Evolutionary conservation across 768 basidiomycete genomes (phyloP).

Genomic region (Calocera viscosa): DNA sequence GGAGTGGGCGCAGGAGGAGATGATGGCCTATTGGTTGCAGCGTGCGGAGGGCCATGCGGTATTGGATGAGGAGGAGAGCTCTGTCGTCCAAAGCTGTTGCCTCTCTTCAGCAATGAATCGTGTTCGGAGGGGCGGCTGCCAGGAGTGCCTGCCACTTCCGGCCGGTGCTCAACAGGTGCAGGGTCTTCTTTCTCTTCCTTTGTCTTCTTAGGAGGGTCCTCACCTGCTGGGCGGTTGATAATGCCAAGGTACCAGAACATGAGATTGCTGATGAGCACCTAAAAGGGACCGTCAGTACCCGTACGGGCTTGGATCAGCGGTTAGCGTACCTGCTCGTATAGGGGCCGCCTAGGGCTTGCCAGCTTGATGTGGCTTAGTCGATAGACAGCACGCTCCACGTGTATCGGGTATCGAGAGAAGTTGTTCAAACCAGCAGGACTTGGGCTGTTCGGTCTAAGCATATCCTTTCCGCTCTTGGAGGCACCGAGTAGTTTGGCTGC

Average conservation of each 20-base stretch:
- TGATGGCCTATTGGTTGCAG: not conserved
- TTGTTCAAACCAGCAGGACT: not conserved
- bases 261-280: conserved; percentile 66
- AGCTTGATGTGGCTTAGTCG: conserved; percentile 96
- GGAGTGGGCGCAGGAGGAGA: not conserved
- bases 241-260: conserved; percentile 99
- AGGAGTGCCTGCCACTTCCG: conserved; percentile 6
- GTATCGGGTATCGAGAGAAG: conserved; percentile 86
- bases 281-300: not conserved
- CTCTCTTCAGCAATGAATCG: not conserved
- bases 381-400: conserved; percentile 97
- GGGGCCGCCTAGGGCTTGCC: conserved; percentile 87
- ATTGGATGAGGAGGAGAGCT: conserved; percentile 1
- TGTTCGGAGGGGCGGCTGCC: not conserved
- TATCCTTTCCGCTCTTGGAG: conserved; percentile 61
- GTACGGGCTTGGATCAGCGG: not conserved
- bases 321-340: conserved; percentile 74
- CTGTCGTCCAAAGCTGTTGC: conserved; percentile 5
- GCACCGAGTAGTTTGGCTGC: conserved; percentile 77
- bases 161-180: not conserved
- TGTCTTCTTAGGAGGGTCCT: conserved; percentile 27
- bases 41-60: conserved; percentile 2
- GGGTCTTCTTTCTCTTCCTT: conserved; percentile 28
- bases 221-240: conserved; percentile 50
- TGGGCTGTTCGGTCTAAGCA: conserved; percentile 6